phyloP scores from a whole-genome alignment of 1,284 basidiomycete genomes.

The Thelephora terrestris region DNA sequence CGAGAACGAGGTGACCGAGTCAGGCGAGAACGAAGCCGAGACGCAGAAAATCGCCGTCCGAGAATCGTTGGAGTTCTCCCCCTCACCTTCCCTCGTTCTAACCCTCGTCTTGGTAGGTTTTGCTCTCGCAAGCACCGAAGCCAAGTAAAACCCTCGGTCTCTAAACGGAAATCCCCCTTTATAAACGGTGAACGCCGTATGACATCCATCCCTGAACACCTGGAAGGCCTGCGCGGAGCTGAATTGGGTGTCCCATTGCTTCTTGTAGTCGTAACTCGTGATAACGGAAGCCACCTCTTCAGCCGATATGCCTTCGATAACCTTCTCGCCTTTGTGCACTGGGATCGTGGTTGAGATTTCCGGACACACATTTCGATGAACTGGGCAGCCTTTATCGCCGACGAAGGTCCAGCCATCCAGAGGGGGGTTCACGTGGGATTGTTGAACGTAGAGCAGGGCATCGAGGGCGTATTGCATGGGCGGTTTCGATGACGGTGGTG shows the following conservation, averaged over 20 bases:
- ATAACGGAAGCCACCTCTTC: conserved; percentile 80
- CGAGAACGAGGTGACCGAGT: conserved; percentile 47
- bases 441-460: conserved; percentile 69
- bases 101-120: conserved; percentile 18
- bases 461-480: conserved; percentile 75
- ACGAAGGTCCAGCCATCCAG: conserved; percentile 77
- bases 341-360: conserved; percentile 78
- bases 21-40: conserved; percentile 65
- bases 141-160: conserved; percentile 79
- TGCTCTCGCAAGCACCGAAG: conserved; percentile 62
- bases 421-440: conserved; percentile 55
- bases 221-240: conserved; percentile 65
- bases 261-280: conserved; percentile 61
- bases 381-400: conserved; percentile 70
- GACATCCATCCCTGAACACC: conserved; percentile 71
- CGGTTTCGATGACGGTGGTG: conserved; percentile 42
- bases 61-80: conserved; percentile 22
- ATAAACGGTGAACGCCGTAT: conserved; percentile 57
- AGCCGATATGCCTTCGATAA: conserved; percentile 90
- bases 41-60: conserved; percentile 65
- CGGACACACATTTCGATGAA: conserved; percentile 68
- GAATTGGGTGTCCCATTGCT: conserved; percentile 80
- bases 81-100: conserved; percentile 18
- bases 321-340: conserved; percentile 83
- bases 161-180: conserved; percentile 87